A percentile compares a stretch with the other conserved stretches of the same genome.
These are phyloP conservation scores for Penicillium sp. DNA, from an alignment of 2,329 filamentous ascomycete genomes.

Conservation along the genomic window DNA sequence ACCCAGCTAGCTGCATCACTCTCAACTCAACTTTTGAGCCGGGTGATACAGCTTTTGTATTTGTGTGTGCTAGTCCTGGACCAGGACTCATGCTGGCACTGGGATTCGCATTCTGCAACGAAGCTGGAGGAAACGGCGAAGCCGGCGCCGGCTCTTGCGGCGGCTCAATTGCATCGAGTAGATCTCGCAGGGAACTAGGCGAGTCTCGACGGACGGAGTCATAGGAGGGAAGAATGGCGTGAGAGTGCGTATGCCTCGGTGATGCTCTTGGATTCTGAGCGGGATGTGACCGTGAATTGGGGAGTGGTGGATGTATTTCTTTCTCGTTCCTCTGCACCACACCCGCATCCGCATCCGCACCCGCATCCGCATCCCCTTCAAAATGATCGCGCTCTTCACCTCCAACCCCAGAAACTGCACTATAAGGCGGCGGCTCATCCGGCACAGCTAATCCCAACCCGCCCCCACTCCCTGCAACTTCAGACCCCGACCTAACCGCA, in stretches of 20 bases:
- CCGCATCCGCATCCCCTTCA: no score
- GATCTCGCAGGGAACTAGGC: slow-evolving; percentile 17
- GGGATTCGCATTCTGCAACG: background rate
- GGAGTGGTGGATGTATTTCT: background rate
- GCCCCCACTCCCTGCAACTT: background rate
- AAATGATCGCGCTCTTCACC: background rate
- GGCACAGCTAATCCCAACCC: background rate
- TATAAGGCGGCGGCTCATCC: slow-evolving; percentile 14
- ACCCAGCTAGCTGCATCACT: slow-evolving; percentile 13
- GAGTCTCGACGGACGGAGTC: slow-evolving; percentile 16
- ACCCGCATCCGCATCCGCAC: background rate
- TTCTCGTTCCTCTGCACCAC: background rate
- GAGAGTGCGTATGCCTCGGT: background rate
- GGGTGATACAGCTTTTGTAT: background rate
- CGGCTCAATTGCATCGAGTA: slow-evolving; percentile 24
- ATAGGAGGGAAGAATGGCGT: slow-evolving; percentile 13
- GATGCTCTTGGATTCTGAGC: background rate
- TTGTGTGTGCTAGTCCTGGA: background rate
- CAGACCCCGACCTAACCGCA: background rate
- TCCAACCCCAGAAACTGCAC: background rate
- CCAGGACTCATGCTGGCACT: no score
- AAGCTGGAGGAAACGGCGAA: slow-evolving; percentile 4
- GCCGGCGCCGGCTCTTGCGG: slow-evolving; percentile 22
- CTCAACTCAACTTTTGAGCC: slow-evolving; percentile 13
- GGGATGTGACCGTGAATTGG: background rate